Percentiles rank a stretch among this genome's conserved stretches.
Conservation (phyloP, 2,329 filamentous ascomycete species). For the Fusarium nodosum region DNA sequence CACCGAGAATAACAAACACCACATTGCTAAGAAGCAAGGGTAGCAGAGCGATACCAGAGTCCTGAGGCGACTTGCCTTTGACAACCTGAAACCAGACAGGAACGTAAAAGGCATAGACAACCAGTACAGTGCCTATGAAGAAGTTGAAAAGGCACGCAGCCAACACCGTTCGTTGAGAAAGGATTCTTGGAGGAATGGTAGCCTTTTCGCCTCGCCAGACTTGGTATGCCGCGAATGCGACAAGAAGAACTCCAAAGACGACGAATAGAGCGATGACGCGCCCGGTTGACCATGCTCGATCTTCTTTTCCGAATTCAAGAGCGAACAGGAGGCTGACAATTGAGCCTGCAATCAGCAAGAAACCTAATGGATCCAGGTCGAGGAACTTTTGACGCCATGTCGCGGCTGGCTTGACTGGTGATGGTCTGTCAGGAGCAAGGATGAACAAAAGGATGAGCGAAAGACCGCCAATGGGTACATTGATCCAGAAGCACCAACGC, state of each 20-base stretch:
- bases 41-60: slow-evolving; percentile 22
- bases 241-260: slow-evolving; percentile 3
- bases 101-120: slow-evolving; percentile 23
- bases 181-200: slow-evolving; percentile 10
- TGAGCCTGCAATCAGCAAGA: slow-evolving; percentile 25
- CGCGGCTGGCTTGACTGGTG: neutral
- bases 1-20: slow-evolving; percentile 15
- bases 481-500: slow-evolving; percentile 42
- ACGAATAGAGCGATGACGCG: slow-evolving; percentile 17
- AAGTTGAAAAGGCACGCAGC: neutral
- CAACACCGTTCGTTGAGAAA: slow-evolving; percentile 9
- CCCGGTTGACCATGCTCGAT: slow-evolving; percentile 6
- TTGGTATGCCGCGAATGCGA: slow-evolving; percentile 17
- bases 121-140: slow-evolving; percentile 3
- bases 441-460: slow-evolving; percentile 7
- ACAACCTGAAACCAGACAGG: slow-evolving; percentile 34
- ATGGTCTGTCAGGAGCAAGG: slow-evolving; percentile 13
- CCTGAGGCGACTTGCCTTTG: slow-evolving; percentile 4
- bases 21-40: slow-evolving; percentile 14
- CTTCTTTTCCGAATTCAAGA: slow-evolving; percentile 24
- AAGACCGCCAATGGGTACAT: slow-evolving; percentile 27
- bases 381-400: slow-evolving; percentile 27
- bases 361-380: slow-evolving; percentile 16
- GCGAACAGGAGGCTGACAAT: slow-evolving; percentile 24
- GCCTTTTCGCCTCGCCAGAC: slow-evolving; percentile 22